These are phyloP conservation scores for Lentinula edodes DNA, from an alignment of 768 basidiomycete species.

Conservation along the genomic window DNA sequence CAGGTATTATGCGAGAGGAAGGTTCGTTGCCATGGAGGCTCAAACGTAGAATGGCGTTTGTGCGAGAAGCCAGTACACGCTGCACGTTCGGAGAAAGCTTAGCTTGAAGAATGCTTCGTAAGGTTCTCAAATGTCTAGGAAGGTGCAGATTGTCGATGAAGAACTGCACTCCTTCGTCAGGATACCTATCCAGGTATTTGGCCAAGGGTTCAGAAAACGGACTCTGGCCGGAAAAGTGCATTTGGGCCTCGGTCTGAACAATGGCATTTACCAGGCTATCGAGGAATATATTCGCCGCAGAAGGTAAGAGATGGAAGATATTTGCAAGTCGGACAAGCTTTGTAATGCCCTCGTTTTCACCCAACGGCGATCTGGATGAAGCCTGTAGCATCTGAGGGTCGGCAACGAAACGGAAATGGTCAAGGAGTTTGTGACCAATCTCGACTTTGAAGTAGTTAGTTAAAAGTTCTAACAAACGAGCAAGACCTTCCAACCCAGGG, in stretches of 20 bases:
- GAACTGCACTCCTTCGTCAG: conserved; percentile 77
- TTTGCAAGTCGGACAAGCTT: conserved; percentile 94
- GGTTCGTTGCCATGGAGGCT: conserved; percentile 46
- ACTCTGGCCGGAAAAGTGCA: conserved; percentile 85
- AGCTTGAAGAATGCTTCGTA: conserved; percentile 78
- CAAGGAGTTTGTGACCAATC: conserved; percentile 94
- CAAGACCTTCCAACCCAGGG: conserved; percentile 87
- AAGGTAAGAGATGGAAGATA: conserved; percentile 94
- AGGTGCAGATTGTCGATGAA: conserved; percentile 77
- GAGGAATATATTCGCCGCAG: conserved; percentile 88
- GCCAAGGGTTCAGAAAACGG: conserved; percentile 93
- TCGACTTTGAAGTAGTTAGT: conserved; percentile 99
- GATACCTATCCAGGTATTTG: conserved; percentile 88
- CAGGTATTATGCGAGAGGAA: conserved; percentile 48
- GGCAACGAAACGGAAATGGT: conserved; percentile 91
- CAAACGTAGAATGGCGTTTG: conserved; percentile 43
- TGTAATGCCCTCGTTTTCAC: conserved; percentile 86
- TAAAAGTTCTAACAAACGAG: conserved; percentile 85
- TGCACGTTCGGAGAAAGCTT: conserved; percentile 71
- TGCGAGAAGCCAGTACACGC: conserved; percentile 60
- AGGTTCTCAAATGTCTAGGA: conserved; percentile 74
- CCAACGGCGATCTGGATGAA: conserved; percentile 72
- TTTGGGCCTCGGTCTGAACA: conserved; percentile 86
- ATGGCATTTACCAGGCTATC: conserved; percentile 82
- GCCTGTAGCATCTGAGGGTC: conserved; percentile 81